Conservation (phyloP, 345 rosid genomes). For the Hypericum perforatum region DNA sequence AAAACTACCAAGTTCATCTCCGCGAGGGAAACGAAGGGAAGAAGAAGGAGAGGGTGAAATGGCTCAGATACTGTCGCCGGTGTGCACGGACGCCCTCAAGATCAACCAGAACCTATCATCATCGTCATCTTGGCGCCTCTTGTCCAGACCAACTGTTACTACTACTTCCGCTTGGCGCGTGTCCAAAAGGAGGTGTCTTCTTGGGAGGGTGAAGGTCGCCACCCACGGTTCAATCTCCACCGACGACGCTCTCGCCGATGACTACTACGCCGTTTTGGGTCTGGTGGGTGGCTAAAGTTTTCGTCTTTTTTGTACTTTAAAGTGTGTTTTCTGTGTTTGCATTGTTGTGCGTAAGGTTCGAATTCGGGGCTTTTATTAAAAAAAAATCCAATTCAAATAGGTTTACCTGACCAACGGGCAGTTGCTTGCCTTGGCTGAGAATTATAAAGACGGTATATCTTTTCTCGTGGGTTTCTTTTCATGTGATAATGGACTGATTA, state of each 20-base stretch:
- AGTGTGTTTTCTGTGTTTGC: too few species aligned
- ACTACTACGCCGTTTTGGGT: constrained; percentile 81
- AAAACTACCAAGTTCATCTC: too few species aligned
- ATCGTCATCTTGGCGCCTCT: constrained; percentile 28
- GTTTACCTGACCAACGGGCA: too few species aligned
- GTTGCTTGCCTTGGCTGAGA: too few species aligned
- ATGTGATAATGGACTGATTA: too few species aligned
- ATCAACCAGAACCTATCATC: constrained; percentile 29
- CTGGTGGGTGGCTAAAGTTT: constrained; percentile 37
- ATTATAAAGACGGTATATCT: too few species aligned
- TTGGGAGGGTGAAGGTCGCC: constrained; percentile 43
- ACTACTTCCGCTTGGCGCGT: constrained; percentile 14
- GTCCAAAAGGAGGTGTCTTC: constrained; percentile 23
- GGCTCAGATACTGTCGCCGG: constrained; percentile 76
- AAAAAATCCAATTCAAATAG: too few species aligned
- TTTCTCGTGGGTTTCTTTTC: too few species aligned
- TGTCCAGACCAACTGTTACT: constrained; percentile 13
- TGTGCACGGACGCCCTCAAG: constrained; percentile 55
- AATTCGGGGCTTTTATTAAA: too few species aligned
- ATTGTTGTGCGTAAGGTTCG: too few species aligned
- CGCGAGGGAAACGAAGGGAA: too few species aligned
- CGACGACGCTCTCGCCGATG: constrained; percentile 54
- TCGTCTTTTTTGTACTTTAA: constrained; percentile 1
- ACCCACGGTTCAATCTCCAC: constrained; percentile 34
- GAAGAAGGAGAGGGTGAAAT: constrained; percentile 16